Evolutionary conservation across 2,329 filamentous ascomycete species (phyloP).

Genomic region (Fusarium annulatum): DNA sequence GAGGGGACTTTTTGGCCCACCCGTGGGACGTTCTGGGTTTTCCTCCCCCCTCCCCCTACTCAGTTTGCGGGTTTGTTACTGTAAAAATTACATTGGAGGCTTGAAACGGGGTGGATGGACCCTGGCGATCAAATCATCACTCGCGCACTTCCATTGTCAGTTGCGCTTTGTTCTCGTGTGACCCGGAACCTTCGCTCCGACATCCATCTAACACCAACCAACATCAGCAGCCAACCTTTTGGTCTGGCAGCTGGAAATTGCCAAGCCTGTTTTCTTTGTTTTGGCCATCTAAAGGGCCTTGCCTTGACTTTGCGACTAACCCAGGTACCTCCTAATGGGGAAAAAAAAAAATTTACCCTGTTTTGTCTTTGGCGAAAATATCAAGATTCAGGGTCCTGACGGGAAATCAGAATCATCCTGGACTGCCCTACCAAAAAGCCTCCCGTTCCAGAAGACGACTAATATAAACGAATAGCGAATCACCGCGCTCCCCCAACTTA

Average conservation of each 20-base stretch:
- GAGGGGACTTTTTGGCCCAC: conserved; percentile 18
- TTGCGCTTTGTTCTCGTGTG: background rate
- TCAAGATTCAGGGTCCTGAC: conserved; percentile 22
- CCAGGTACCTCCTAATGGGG: background rate
- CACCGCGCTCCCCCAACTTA: background rate
- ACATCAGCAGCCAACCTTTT: conserved; percentile 1
- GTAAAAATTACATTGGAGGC: conserved; percentile 4
- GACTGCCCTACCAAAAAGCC: conserved; percentile 14
- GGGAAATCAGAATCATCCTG: conserved; percentile 15
- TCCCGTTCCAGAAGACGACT: conserved; percentile 15
- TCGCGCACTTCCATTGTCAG: background rate
- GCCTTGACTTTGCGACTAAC: background rate
- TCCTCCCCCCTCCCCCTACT: background rate
- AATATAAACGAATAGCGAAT: conserved; percentile 8
- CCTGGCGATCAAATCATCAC: conserved; percentile 36
- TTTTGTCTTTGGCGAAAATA: conserved; percentile 7
- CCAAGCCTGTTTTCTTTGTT: conserved; percentile 9
- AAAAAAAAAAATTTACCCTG: background rate
- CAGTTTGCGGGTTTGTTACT: background rate
- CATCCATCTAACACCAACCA: background rate
- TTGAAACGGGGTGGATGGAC: conserved; percentile 31
- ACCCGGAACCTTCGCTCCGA: conserved; percentile 32
- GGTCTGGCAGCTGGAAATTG: background rate
- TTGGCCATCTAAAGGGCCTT: background rate
- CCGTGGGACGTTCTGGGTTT: conserved; percentile 16